These are phyloP conservation scores for Prunus mume DNA, from an alignment of 306 rosid species.

Conservation along the genomic window DNA sequence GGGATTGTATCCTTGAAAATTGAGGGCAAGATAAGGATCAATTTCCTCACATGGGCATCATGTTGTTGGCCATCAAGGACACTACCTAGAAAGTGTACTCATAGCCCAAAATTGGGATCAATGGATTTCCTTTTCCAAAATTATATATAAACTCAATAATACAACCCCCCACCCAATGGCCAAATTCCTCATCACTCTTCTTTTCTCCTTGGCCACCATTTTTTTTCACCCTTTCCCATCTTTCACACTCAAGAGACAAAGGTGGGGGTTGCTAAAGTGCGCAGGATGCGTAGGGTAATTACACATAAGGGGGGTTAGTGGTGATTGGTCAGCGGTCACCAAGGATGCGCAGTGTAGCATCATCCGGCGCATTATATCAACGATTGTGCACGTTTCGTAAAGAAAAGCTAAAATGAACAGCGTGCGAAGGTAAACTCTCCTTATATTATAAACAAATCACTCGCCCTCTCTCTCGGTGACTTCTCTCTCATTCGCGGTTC, in stretches of 20 bases:
- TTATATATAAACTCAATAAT: constrained; percentile 25
- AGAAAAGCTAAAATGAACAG: constrained; percentile 31
- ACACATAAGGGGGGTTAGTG: background rate
- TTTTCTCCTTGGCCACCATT: constrained; percentile 14
- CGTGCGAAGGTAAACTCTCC: constrained; percentile 20
- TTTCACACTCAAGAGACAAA: constrained; percentile 7
- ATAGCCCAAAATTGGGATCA: constrained; percentile 32
- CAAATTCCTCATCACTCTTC: constrained; percentile 11
- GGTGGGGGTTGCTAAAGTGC: constrained; percentile 20
- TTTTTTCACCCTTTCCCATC: background rate
- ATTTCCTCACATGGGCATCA: constrained; percentile 60
- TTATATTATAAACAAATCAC: constrained; percentile 13
- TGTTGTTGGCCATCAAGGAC: constrained; percentile 80
- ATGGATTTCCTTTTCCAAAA: constrained; percentile 12
- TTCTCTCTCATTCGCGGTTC: constrained; percentile 2
- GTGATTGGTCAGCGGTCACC: background rate
- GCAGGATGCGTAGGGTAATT: constrained; percentile 29
- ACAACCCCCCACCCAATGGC: background rate
- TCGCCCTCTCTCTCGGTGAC: background rate
- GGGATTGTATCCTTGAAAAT: constrained; percentile 37
- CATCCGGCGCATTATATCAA: constrained; percentile 19
- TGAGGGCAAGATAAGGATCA: constrained; percentile 65
- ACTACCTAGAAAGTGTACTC: constrained; percentile 68
- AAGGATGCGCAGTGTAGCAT: constrained; percentile 23
- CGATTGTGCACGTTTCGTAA: constrained; percentile 15